Conservation (phyloP, 441 rosid species). For the Syzygium malaccense region DNA sequence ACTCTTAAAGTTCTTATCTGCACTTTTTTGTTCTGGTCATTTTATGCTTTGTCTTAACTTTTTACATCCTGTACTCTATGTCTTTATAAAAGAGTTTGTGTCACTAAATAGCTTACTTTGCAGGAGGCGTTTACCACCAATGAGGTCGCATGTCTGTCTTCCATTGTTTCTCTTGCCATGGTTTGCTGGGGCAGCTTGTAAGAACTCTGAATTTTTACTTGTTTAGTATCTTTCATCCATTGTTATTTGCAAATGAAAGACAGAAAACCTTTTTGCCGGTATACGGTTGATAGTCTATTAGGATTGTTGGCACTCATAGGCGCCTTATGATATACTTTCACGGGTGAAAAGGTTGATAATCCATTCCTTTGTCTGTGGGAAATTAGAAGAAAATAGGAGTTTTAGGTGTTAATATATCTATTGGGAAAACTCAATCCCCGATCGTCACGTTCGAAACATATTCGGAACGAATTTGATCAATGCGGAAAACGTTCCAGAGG, state of each 20-base stretch:
- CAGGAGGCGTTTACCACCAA: conserved; percentile 82
- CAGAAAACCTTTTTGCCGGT: background rate
- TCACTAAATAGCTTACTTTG: conserved; percentile 18
- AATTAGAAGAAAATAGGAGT: background rate
- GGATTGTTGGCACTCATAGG: background rate
- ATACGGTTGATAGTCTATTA: background rate
- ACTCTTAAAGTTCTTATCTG: background rate
- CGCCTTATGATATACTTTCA: background rate
- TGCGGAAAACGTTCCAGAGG: too few species aligned
- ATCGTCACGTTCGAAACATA: too few species aligned
- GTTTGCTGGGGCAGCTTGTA: conserved; percentile 66
- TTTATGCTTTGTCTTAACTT: background rate
- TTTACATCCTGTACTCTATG: background rate
- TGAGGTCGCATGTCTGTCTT: conserved; percentile 65
- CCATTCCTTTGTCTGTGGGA: background rate
- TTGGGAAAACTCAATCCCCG: too few species aligned
- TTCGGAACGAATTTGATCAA: too few species aligned
- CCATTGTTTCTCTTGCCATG: conserved; percentile 69
- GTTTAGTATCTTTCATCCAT: background rate
- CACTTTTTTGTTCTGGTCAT: background rate
- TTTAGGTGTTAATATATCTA: background rate
- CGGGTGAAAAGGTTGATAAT: background rate
- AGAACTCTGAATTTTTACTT: conserved; percentile 10
- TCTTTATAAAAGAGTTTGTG: background rate
- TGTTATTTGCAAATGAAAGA: background rate